Conservation (phyloP, 345 rosid genomes). For the Euclidium syriacum region DNA sequence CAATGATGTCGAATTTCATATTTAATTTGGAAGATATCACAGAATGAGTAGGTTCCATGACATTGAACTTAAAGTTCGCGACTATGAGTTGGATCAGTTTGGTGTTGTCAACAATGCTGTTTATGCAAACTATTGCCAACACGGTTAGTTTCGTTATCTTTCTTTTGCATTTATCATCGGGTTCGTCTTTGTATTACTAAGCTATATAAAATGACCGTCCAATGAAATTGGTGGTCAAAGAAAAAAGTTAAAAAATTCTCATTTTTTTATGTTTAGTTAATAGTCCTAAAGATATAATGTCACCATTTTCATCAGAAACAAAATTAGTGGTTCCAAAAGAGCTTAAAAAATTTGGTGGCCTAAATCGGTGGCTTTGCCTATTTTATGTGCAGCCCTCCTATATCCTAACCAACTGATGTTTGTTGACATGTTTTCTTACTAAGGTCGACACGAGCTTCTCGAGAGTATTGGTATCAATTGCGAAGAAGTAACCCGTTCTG, state of each 20-base stretch:
- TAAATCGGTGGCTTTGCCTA: no score
- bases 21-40: slow-evolving; percentile 2
- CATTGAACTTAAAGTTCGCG: slow-evolving; percentile 68
- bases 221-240: no score
- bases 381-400: no score
- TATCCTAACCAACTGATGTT: background rate
- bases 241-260: no score
- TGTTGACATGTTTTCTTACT: background rate
- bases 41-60: slow-evolving; percentile 60
- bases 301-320: no score
- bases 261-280: no score
- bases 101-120: slow-evolving; percentile 90
- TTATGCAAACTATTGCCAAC: slow-evolving; percentile 82
- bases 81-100: slow-evolving; percentile 84
- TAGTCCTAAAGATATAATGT: no score
- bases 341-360: no score
- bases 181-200: no score
- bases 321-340: no score
- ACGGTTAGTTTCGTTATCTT: slow-evolving; percentile 45
- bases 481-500: slow-evolving; percentile 66
- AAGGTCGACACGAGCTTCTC: slow-evolving; percentile 77
- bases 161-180: no score
- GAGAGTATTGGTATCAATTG: slow-evolving; percentile 64
- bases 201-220: no score
- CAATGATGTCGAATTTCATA: background rate